A percentile compares a stretch with the other conserved stretches of the same genome.
phyloP scores from a whole-genome alignment of 1,284 basidiomycete genomes.

The Pascua sp. region DNA sequence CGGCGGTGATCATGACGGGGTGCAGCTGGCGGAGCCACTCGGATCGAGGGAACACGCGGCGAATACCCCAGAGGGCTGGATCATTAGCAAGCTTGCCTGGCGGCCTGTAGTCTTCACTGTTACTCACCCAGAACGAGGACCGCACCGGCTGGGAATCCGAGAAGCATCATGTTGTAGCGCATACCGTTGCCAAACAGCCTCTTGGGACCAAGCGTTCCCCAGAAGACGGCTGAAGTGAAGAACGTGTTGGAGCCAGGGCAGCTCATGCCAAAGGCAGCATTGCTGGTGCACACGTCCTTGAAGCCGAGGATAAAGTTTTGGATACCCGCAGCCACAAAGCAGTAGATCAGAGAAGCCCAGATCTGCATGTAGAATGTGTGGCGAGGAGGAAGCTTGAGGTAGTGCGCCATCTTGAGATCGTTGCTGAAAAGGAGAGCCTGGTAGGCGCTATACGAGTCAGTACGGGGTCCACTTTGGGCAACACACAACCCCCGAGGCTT shows the following conservation, averaged over 20 bases:
- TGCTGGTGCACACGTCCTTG: slow-evolving; percentile 20
- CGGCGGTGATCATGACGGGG: slow-evolving; percentile 9
- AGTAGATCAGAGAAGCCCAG: slow-evolving; percentile 59
- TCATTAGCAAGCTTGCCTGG: no score
- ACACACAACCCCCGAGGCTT: slow-evolving; percentile 48
- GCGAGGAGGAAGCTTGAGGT: slow-evolving; percentile 28
- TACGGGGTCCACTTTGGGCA: slow-evolving; percentile 17
- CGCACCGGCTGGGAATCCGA: slow-evolving; percentile 69
- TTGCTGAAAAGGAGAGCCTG: slow-evolving; percentile 52
- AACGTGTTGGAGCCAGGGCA: slow-evolving; percentile 14
- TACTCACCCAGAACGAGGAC: slow-evolving; percentile 57
- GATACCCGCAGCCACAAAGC: slow-evolving; percentile 20
- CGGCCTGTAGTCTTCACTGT: no score
- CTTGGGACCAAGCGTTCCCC: slow-evolving; percentile 70
- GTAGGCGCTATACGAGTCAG: slow-evolving; percentile 54
- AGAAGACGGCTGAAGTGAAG: slow-evolving; percentile 57
- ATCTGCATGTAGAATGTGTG: slow-evolving; percentile 65
- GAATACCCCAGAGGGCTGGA: slow-evolving; percentile 3
- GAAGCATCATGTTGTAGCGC: slow-evolving; percentile 58
- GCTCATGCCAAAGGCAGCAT: slow-evolving; percentile 20
- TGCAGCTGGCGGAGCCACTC: slow-evolving; percentile 9
- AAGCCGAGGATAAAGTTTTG: slow-evolving; percentile 27
- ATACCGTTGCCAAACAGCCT: slow-evolving; percentile 65
- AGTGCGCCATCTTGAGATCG: slow-evolving; percentile 54
- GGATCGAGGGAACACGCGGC: slow-evolving; percentile 4